Conservation (phyloP, 73 alveolate genomes). For the Uronychia binucleata region DNA sequence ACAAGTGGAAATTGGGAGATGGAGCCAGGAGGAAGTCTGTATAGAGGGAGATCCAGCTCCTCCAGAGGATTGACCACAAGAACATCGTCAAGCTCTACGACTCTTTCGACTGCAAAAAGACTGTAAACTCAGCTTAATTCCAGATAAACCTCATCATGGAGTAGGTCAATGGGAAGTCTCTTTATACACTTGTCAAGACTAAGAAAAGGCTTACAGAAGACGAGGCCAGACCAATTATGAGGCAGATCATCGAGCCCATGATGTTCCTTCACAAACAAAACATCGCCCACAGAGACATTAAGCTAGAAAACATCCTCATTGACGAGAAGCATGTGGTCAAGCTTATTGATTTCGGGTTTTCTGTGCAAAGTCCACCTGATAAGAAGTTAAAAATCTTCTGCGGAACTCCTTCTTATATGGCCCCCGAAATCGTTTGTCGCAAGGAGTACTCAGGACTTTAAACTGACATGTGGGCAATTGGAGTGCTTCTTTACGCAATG, state of each 20-base stretch:
- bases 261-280: constrained; percentile 61
- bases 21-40: constrained; percentile 62
- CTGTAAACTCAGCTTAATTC: not conserved
- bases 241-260: constrained; percentile 68
- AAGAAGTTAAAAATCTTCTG: constrained; percentile 85
- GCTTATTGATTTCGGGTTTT: constrained; percentile 83
- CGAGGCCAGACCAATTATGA: constrained; percentile 42
- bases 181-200: not conserved
- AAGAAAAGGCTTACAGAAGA: constrained; percentile 30
- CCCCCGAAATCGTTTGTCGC: constrained; percentile 95
- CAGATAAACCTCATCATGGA: constrained; percentile 63
- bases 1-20: constrained; percentile 61
- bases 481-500: constrained; percentile 92
- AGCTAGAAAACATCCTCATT: constrained; percentile 66
- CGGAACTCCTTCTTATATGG: constrained; percentile 98
- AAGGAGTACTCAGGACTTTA: constrained; percentile 88
- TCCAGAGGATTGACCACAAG: constrained; percentile 63
- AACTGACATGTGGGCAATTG: constrained; percentile 97
- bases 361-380: constrained; percentile 60
- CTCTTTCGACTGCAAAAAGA: constrained; percentile 53
- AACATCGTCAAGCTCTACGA: constrained; percentile 63
- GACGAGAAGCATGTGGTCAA: constrained; percentile 70
- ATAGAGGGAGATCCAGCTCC: constrained; percentile 56
- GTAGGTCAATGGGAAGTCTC: constrained; percentile 59
- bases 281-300: constrained; percentile 75